Base-by-base conservation (phyloP, 176 grass and related monocot species). In the Musa troglodytarum region DNA sequence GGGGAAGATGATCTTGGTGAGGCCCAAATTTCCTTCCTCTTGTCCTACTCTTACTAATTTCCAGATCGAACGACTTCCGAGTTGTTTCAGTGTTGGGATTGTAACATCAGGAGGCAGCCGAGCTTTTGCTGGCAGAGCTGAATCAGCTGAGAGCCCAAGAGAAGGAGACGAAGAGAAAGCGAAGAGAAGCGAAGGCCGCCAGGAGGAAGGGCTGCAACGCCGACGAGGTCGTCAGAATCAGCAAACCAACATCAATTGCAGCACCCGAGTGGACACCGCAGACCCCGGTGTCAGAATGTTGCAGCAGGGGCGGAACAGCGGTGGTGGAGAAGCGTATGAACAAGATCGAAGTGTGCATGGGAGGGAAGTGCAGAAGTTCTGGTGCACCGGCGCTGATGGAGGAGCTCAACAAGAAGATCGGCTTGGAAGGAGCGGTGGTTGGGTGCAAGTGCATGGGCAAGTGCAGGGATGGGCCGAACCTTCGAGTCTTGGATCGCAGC, bases 371-470 rank as follows among this genome's bases (percentile, higher is more conserved):
- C 88, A 93, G 79, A 82, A 93, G 83, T 17, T 55, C 82, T 0
- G 94, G 94, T 1, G 55, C 88, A 0, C 52, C 87, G 5, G 73
- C 86, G 29, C 25, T 98, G 17, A 72, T 98, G 86, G 51, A 81
- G 58, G 90, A 91, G 68, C 88, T 98, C 0, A 78, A 89, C 77
- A 89, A 62, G 73, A 20, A 52, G 58, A 56, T 89, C 0, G 88
- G 90, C 20, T 71, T 23, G 0, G 65, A 22, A 17, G 82, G 71
- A 8, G 58, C 65, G 0, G 86, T 81, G 0, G 64, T 84, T 0
- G 78, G 90, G 19, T 98, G 88, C 84, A 98, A 98, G 71, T 98
- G 90, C 84, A 77, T 98, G 82, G 94, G 94, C 12, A 91, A 91
- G 51, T 98, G 94, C 3, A 84, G 83, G 9, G 55, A 82, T 21